Conservation (phyloP, 139 green algal species). For the Coelastrella sp. region DNA sequence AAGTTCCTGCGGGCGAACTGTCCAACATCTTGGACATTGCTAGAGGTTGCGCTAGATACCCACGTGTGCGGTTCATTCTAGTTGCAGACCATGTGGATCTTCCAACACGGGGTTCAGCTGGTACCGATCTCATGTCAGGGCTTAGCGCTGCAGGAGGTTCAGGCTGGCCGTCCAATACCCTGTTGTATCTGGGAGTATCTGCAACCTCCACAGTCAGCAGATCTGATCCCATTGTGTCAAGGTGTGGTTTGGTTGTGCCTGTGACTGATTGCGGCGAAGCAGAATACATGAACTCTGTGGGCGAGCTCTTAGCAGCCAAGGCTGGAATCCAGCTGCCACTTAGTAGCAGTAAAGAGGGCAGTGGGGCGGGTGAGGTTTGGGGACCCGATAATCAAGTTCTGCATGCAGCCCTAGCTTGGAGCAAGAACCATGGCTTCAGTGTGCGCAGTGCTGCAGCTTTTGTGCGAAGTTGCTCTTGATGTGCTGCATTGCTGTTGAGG, state of each 20-base stretch:
- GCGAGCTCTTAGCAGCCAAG: background rate
- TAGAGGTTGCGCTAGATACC: constrained; percentile 47
- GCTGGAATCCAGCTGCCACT: too few species aligned
- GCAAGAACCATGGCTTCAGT: constrained; percentile 18
- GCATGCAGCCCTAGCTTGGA: background rate
- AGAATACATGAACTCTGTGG: background rate
- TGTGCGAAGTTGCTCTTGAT: background rate
- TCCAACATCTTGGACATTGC: constrained; percentile 57
- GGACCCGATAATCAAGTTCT: background rate
- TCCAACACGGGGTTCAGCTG: constrained; percentile 42
- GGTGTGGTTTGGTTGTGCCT: constrained; percentile 30
- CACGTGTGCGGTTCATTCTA: constrained; percentile 47
- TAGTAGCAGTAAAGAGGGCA: background rate
- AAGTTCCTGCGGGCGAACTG: constrained; percentile 53
- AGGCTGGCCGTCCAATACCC: constrained; percentile 63
- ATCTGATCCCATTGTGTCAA: constrained; percentile 53
- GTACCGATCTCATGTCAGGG: constrained; percentile 54
- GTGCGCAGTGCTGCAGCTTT: constrained; percentile 18
- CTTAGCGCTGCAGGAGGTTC: constrained; percentile 41
- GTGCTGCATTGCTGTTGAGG: too few species aligned
- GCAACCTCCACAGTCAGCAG: constrained; percentile 47
- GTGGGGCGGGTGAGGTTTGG: background rate
- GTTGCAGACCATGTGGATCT: constrained; percentile 66
- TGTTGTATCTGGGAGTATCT: constrained; percentile 65
- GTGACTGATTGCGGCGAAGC: constrained; percentile 4